Percentiles rank a stretch among this genome's conserved stretches.
phyloP scores from a whole-genome alignment of 2,329 filamentous ascomycete genomes.

The Sphaerulina populicola region DNA sequence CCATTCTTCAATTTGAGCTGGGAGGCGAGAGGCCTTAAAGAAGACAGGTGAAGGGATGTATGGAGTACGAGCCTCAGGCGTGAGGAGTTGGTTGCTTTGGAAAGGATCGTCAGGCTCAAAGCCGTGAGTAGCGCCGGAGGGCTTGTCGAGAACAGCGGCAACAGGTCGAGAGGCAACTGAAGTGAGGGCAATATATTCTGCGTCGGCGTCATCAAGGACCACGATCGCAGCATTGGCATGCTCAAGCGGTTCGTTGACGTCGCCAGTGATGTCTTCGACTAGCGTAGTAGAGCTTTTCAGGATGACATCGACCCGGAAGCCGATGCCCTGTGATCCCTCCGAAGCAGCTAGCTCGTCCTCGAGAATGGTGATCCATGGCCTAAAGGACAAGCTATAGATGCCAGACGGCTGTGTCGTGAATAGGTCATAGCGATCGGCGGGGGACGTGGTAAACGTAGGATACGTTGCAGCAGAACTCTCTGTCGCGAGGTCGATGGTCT shows the following conservation, averaged over 20 bases:
- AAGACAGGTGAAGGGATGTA: constrained; percentile 48
- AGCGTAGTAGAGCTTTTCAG: constrained; percentile 45
- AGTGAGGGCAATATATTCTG: constrained; percentile 52
- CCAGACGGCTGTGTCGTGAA: constrained; percentile 50
- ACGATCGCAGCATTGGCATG: constrained; percentile 41
- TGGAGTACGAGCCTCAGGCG: constrained; percentile 53
- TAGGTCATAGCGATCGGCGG: constrained; percentile 50
- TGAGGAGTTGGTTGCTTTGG: constrained; percentile 28
- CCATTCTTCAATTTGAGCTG: constrained; percentile 36
- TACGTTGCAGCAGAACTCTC: constrained; percentile 31
- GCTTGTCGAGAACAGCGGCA: constrained; percentile 44
- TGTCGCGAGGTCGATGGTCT: constrained; percentile 34
- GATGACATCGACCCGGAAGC: constrained; percentile 50
- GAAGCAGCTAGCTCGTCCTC: constrained; percentile 45
- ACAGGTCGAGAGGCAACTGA: constrained; percentile 32
- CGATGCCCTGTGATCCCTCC: constrained; percentile 42
- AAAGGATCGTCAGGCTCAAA: constrained; percentile 20
- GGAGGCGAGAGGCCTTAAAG: constrained; percentile 49
- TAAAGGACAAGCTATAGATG: constrained; percentile 49
- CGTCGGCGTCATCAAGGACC: constrained; percentile 46
- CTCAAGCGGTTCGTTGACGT: constrained; percentile 23
- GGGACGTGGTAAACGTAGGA: constrained; percentile 51
- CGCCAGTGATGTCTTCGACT: constrained; percentile 38
- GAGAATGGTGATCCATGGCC: constrained; percentile 49
- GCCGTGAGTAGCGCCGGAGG: constrained; percentile 53